phyloP scores from a whole-genome alignment of 1,139 yeast species.

The Blastobotrys apis region DNA sequence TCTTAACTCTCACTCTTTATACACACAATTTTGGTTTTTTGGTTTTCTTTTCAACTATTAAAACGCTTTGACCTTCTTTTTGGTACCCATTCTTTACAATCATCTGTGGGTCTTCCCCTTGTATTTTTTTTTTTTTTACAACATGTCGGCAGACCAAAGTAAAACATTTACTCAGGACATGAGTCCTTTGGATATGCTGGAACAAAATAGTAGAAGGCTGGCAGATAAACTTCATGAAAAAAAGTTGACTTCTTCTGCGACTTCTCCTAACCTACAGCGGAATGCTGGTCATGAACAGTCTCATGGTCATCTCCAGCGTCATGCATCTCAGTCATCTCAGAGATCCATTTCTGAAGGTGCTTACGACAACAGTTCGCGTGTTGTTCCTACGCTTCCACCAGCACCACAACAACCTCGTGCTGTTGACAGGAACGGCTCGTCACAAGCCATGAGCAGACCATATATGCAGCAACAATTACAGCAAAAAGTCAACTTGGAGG shows the following conservation, averaged over 20 bases:
- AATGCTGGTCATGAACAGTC: too few relatives aligned
- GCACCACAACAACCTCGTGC: conserved; percentile 2
- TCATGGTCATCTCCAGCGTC: too few relatives aligned
- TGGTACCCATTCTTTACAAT: neutral
- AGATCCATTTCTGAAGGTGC: too few relatives aligned
- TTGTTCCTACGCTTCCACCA: too few relatives aligned
- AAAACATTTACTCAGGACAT: conserved; percentile 23
- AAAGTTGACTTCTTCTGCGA: neutral
- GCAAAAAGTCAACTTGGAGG: conserved; percentile 8
- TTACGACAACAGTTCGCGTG: neutral
- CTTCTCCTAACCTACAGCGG: neutral
- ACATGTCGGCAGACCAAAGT: neutral
- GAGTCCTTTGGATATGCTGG: conserved; percentile 32
- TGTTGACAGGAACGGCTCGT: neutral
- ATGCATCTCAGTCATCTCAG: neutral
- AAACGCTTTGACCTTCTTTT: too few relatives aligned
- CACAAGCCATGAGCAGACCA: neutral
- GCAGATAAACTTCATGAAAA: conserved; percentile 21
- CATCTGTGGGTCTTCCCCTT: too few relatives aligned
- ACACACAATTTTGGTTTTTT: too few relatives aligned
- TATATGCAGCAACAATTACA: conserved; percentile 6
- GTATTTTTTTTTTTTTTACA: neutral
- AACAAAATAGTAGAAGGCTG: conserved; percentile 29
- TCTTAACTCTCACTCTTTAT: too few relatives aligned
- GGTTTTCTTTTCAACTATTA: too few relatives aligned